These are phyloP conservation scores for Hygrophorus pudorinus DNA, from an alignment of 768 basidiomycete genomes.

Conservation along the genomic window DNA sequence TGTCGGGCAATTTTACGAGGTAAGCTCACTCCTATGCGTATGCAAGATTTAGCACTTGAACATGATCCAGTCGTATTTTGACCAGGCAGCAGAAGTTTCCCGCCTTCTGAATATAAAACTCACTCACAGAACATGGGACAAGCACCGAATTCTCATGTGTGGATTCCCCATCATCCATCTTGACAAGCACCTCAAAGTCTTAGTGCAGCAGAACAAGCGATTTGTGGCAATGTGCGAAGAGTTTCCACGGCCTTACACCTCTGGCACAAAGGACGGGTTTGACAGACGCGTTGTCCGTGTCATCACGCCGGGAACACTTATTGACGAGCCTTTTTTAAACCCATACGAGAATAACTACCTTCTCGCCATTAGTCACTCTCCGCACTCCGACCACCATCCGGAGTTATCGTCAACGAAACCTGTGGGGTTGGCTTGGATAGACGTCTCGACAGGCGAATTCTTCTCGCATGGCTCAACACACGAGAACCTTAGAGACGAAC, in stretches of 20 bases:
- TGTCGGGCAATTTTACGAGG: slow-evolving; percentile 95
- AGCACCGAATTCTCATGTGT: slow-evolving; percentile 66
- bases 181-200: slow-evolving; percentile 76
- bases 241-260: slow-evolving; percentile 42
- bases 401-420: not conserved
- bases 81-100: slow-evolving; percentile 76
- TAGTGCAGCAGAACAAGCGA: slow-evolving; percentile 74
- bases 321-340: slow-evolving; percentile 83
- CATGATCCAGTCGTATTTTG: slow-evolving; percentile 74
- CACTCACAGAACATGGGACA: slow-evolving; percentile 67
- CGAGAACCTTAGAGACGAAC: slow-evolving; percentile 63
- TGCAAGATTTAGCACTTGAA: slow-evolving; percentile 7
- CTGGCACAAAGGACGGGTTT: slow-evolving; percentile 46
- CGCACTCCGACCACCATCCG: not conserved
- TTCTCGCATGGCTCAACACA: slow-evolving; percentile 55
- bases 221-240: slow-evolving; percentile 95
- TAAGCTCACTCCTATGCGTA: slow-evolving; percentile 19
- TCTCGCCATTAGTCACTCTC: slow-evolving; percentile 42
- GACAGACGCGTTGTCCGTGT: slow-evolving; percentile 79
- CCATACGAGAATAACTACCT: slow-evolving; percentile 87
- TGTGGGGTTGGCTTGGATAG: slow-evolving; percentile 86
- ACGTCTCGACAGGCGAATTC: slow-evolving; percentile 91
- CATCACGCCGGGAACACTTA: slow-evolving; percentile 88
- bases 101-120: slow-evolving; percentile 75
- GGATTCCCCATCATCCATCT: slow-evolving; percentile 85